Base-by-base conservation (phyloP, 140 eudicot species). In the Stevia rebaudiana region DNA sequence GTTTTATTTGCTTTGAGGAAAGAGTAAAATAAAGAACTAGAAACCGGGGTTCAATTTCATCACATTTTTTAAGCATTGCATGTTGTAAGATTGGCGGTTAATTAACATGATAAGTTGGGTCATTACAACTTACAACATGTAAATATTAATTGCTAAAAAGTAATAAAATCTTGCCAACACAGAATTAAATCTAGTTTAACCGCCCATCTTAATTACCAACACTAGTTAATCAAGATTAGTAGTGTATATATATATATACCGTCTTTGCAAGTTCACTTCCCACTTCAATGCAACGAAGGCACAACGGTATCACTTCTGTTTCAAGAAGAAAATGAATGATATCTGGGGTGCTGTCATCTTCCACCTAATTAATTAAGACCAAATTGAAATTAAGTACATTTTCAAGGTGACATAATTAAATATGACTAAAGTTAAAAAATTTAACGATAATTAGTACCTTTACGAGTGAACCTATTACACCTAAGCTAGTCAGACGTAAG, bases 201-300 rank as follows among this genome's bases (percentile, higher is more conserved):
- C n/a, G n/a, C n/a, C n/a, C n/a, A n/a, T n/a, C n/a, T n/a, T n/a
- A n/a, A n/a, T n/a, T n/a, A n/a, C n/a, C n/a, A n/a, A n/a, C n/a
- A 28, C 33, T 28, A 1, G 33, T 28, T 28, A 28, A 28, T 28
- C 33, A 28, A 1, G 2, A 28, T 1, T 28, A 28, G 19, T 30
- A 57, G 51, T 17, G 19, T 4, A 28, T 28, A 28, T n/a, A n/a
- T n/a, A n/a, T n/a, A 33, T 46, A 44, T 68, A 68, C 83, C 75
- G 76, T 74, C 48, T 78, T 51, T 35, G 76, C 70, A 11, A 68
- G 76, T 44, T 73, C 83, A 64, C 61, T 53, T 10, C 83, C 83
- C 37, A 60, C 41, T 62, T 79, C 83, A 3, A 79, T 74, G 77
- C 80, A 73, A 13, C 80, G 70, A 37, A 79, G 77, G 80, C 80